Evolutionary conservation across 1,284 basidiomycete species (phyloP).

Genomic region (Limonomyces culmigenus): DNA sequence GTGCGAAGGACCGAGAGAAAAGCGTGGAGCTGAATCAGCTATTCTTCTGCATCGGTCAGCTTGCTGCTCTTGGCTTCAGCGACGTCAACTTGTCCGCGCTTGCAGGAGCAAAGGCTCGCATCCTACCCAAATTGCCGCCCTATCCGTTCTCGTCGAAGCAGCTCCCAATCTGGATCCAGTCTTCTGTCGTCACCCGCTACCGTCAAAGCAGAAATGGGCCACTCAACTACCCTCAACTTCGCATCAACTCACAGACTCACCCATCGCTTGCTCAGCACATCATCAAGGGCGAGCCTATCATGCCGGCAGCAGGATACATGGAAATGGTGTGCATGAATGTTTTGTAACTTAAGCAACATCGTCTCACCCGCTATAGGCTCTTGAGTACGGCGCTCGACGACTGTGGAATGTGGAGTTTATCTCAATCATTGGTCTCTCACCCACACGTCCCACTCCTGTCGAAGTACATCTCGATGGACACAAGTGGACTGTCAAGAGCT

Average conservation of each 20-base stretch:
- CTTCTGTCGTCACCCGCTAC: slow-evolving; percentile 5
- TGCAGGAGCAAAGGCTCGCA: not conserved
- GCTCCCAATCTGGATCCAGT: not conserved
- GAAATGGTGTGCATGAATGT: slow-evolving; percentile 22
- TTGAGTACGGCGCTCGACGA: slow-evolving; percentile 11
- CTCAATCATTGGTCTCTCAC: slow-evolving; percentile 11
- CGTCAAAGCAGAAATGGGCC: slow-evolving; percentile 14
- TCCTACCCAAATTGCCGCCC: not conserved
- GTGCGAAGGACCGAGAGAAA: not conserved
- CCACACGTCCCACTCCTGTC: slow-evolving; percentile 14
- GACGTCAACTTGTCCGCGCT: not conserved
- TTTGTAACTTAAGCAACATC: slow-evolving; percentile 5
- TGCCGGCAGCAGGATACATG: slow-evolving; percentile 26
- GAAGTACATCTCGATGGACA: slow-evolving; percentile 12
- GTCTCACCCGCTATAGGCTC: slow-evolving; percentile 4
- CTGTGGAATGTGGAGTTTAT: slow-evolving; percentile 12
- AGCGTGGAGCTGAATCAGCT: not conserved
- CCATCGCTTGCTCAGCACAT: slow-evolving; percentile 21
- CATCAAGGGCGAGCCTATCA: slow-evolving; percentile 21
- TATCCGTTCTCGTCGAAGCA: slow-evolving; percentile 5
- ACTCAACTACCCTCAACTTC: slow-evolving; percentile 16
- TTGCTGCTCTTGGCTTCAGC: not conserved
- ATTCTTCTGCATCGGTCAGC: slow-evolving; percentile 1
- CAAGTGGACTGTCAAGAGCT: slow-evolving; percentile 15
- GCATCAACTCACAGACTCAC: slow-evolving; percentile 18